phyloP scores from a whole-genome alignment of 2,329 filamentous ascomycete genomes.

The Ceratocystis ficicola region DNA sequence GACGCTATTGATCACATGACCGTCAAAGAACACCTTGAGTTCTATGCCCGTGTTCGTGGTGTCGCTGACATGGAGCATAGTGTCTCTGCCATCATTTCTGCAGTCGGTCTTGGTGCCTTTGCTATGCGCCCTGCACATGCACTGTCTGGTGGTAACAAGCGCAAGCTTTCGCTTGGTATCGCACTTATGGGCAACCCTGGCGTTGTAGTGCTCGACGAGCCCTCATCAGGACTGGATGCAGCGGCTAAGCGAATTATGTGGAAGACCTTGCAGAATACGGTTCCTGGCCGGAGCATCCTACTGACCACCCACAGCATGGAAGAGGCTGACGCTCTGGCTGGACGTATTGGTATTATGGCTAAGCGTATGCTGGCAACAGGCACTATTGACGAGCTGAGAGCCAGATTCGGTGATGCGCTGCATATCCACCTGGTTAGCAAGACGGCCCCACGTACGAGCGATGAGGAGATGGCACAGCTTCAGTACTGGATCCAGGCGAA shows the following conservation, averaged over 20 bases:
- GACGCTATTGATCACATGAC: slow-evolving; percentile 88
- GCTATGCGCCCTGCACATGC: slow-evolving; percentile 61
- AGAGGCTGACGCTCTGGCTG: slow-evolving; percentile 79
- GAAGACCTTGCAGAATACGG: slow-evolving; percentile 64
- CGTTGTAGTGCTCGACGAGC: slow-evolving; percentile 80
- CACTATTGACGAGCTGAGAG: slow-evolving; percentile 57
- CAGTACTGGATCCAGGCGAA: slow-evolving; percentile 50
- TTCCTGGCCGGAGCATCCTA: slow-evolving; percentile 66
- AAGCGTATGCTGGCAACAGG: slow-evolving; percentile 76
- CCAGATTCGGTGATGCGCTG: slow-evolving; percentile 63
- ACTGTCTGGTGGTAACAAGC: slow-evolving; percentile 80
- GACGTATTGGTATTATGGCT: slow-evolving; percentile 74
- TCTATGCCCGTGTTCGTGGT: slow-evolving; percentile 77
- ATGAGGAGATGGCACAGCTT: slow-evolving; percentile 55
- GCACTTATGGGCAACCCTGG: slow-evolving; percentile 85
- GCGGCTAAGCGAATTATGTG: slow-evolving; percentile 89
- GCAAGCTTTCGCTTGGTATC: slow-evolving; percentile 82
- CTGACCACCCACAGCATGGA: slow-evolving; percentile 94
- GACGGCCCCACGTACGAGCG: slow-evolving; percentile 59
- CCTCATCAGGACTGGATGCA: slow-evolving; percentile 77
- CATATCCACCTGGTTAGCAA: slow-evolving; percentile 71
- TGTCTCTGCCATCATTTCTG: slow-evolving; percentile 62
- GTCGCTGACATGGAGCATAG: slow-evolving; percentile 65
- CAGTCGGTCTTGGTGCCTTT: slow-evolving; percentile 65
- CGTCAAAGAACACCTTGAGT: slow-evolving; percentile 69